Evolutionary conservation across 805 yeast genomes (phyloP), one percentile per base, ranked within the genome.

Genomic region (Candida corydali): DNA sequence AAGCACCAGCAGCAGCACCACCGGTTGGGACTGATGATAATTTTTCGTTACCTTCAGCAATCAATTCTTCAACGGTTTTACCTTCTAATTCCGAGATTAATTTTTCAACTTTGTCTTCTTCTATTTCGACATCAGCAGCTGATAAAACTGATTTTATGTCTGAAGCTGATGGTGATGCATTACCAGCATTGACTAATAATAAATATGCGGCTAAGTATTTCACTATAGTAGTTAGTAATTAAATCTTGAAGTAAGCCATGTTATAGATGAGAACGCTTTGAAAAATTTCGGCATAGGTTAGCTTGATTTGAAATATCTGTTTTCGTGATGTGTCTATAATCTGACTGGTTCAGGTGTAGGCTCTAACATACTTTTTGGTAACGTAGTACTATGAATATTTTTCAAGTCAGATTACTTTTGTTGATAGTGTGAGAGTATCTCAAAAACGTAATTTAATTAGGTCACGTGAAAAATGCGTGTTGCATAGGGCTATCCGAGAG

Each of bases 141-240:
- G 86, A 82, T 67, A 93, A 81, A 62, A 93, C 85, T 55, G 82
- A 61, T 73, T 86, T 76, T 78, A 93, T 78, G 73, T 87, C 91
- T 63, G 84, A 81, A 60, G 95, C 95, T 57, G 95, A 76, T 74
- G 98, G 98, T 61, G 93, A 63, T 67, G 88, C 69, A 78, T 80
- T 82, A 70, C 98, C 98, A 73, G 95, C 96, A 70, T 93, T 87
- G 76, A 83, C 89, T 74, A 93, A 82, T 75, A 91, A 84, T 75
- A 93, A 83, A 81, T 93, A 93, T 72, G 98, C 98, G 76, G 98
- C 98, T 76, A 93, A 84, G 82, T 91, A 91, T 86, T 88, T 93
- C 97, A 88, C 46, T 40, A 24, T 15, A 40, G 27, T 4, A 7
- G 41, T 42, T 42, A 42, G 42, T 41, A 38, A 20, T 11, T 18